These are phyloP conservation scores for Stenogyne calaminthoides DNA, from an alignment of 305 asterid genomes.

Conservation along the genomic window DNA sequence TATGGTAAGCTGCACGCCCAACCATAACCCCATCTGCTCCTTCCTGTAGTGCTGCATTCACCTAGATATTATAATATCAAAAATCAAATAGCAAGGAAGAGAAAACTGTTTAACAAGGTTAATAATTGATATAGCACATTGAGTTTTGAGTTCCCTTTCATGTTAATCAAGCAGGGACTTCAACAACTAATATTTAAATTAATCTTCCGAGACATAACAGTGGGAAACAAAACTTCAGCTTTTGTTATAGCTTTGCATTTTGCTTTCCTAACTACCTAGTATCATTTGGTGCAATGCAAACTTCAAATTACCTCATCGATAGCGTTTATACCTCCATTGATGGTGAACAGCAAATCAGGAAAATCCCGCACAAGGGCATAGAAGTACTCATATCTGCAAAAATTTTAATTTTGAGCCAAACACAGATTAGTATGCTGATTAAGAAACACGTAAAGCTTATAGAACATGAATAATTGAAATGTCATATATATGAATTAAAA, in stretches of 20 bases:
- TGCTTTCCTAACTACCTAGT: not conserved
- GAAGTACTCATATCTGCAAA: constrained; percentile 87
- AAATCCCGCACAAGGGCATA: constrained; percentile 97
- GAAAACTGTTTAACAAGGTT: constrained; percentile 26
- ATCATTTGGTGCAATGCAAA: constrained; percentile 1
- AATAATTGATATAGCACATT: constrained; percentile 12
- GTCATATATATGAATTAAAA: constrained; percentile 5
- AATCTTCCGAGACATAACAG: constrained; percentile 4
- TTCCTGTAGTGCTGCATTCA: constrained; percentile 73
- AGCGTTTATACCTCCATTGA: constrained; percentile 93
- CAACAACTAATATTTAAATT: not conserved
- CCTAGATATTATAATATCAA: constrained; percentile 43
- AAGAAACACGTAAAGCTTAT: constrained; percentile 15
- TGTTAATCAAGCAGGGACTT: constrained; percentile 15
- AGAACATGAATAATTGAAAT: constrained; percentile 15
- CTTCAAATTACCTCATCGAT: constrained; percentile 68
- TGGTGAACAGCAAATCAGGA: constrained; percentile 85
- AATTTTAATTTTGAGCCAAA: constrained; percentile 8
- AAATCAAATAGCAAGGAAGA: constrained; percentile 18
- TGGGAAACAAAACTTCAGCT: not conserved
- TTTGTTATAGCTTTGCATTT: not conserved
- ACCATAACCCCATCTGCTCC: constrained; percentile 98
- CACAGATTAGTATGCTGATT: constrained; percentile 9
- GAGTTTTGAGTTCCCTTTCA: constrained; percentile 13
- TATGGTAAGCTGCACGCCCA: constrained; percentile 87